Conservation (phyloP, 2,329 filamentous ascomycete genomes). For the Hypoxylon sp. region DNA sequence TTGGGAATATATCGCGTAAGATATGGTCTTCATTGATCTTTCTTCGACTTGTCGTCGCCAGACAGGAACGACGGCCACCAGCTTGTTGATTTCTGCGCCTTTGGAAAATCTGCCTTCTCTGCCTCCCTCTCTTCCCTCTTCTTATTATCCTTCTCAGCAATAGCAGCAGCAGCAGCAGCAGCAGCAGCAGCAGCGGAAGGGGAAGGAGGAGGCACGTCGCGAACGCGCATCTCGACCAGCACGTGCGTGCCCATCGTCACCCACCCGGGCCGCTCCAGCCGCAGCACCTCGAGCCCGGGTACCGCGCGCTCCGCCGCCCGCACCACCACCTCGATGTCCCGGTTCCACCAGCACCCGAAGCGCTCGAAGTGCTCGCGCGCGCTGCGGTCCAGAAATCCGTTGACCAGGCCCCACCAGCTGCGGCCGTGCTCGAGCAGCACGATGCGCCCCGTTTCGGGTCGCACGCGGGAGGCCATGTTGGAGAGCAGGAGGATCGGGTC, state of each 20-base stretch:
- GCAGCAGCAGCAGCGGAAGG: not conserved
- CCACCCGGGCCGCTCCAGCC: conserved; percentile 63
- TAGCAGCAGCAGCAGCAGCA: no score
- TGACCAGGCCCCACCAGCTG: conserved; percentile 65
- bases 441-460: conserved; percentile 68
- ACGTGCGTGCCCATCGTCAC: conserved; percentile 69
- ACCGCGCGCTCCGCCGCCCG: conserved; percentile 60
- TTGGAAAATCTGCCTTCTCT: no score
- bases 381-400: conserved; percentile 66
- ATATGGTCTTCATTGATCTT: conserved; percentile 16
- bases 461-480: conserved; percentile 64
- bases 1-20: not conserved
- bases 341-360: conserved; percentile 77
- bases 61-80: conserved; percentile 33
- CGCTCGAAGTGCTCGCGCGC: conserved; percentile 67
- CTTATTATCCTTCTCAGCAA: no score
- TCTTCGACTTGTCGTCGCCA: conserved; percentile 24
- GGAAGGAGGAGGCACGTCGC: conserved; percentile 5
- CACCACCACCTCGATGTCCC: conserved; percentile 68
- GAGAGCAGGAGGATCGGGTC: conserved; percentile 66
- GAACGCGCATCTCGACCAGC: conserved; percentile 65
- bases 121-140: conserved; percentile 19
- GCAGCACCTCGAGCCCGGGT: conserved; percentile 68
- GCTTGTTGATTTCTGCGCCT: conserved; percentile 9
- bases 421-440: conserved; percentile 72